Evolutionary conservation across 2,329 filamentous ascomycete genomes (phyloP), one percentile per base, ranked within the genome.

Genomic region (Pyrenophora tritici-repentis): DNA sequence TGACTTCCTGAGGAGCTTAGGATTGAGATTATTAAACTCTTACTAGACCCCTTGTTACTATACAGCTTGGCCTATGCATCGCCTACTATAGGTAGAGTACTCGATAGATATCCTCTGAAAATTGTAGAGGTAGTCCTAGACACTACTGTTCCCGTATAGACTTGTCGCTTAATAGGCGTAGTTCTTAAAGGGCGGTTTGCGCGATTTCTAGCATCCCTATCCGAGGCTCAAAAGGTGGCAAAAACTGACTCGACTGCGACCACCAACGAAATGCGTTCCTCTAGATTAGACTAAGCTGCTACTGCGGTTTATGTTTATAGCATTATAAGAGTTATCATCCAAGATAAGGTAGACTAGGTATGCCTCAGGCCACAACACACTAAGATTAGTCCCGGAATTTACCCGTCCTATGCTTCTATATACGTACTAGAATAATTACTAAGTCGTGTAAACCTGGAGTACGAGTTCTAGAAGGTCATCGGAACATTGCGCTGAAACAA

Each of bases 21-120:
- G 18, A 38, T 55, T 17, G 16, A 47, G 13, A 51, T 55, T 1
- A 38, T 51, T 3, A 51, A 51, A 39, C 35, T 55, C 9, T 55
- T 31, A 13, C 42, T 39, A 1, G 26, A 51, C 39, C 47, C 18
- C 14, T 51, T 36, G 3, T 55, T 43, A 37, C 47, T 55, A 42
- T 39, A 31, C 4, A 41, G 8, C 39, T 44, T 55, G 9, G 43
- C 35, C 43, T 35, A 51, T 13, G 52, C 52, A 14, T 51, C 47
- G 17, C 52, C 47, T 9, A 22, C 47, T 4, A 47, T 55, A 31
- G 31, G 47, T 31, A 47, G 39, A 47, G 31, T 39, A 16, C 52
- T 55, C 35, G 18, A 55, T 39, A 47, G 31, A 45, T 55, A 55
- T 32, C 32, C 47, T 43, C 47, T 55, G 13, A 47, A 55, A 42